phyloP scores from a whole-genome alignment of 257 asterid species.

The Solanum corneliomulleri region DNA sequence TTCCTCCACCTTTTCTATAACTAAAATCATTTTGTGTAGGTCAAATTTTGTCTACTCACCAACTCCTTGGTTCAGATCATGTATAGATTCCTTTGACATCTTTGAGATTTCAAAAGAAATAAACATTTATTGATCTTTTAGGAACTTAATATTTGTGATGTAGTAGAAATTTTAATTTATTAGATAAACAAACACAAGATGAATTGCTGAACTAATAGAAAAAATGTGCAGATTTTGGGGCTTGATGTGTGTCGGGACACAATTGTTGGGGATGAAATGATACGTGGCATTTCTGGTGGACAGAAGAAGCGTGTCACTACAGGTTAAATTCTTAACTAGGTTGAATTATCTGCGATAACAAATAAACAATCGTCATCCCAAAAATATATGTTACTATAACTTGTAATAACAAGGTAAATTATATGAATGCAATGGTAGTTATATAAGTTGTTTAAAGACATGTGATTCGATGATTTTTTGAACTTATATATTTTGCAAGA shows the following conservation, averaged over 20 bases:
- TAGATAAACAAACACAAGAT: neutral
- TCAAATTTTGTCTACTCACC: conserved; percentile 16
- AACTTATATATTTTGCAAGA: neutral
- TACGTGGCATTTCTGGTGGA: conserved; percentile 64
- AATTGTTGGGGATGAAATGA: conserved; percentile 59
- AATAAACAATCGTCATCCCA: neutral
- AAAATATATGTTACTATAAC: neutral
- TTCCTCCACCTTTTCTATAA: neutral
- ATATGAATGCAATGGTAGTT: neutral
- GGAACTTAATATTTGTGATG: neutral
- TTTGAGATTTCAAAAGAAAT: neutral
- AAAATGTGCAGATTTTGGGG: conserved; percentile 41
- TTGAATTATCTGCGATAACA: neutral
- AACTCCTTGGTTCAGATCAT: neutral
- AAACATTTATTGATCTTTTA: neutral
- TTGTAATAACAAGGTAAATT: neutral
- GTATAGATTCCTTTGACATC: too few relatives aligned
- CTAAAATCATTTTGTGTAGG: neutral
- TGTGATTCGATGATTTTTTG: neutral
- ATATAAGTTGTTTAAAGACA: neutral
- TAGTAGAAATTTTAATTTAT: neutral
- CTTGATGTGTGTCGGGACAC: conserved; percentile 51
- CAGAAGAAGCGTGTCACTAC: conserved; percentile 60
- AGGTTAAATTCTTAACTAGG: conserved; percentile 8
- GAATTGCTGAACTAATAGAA: neutral